phyloP scores from a whole-genome alignment of 345 rosid species.

The Moricandia arvensis region DNA sequence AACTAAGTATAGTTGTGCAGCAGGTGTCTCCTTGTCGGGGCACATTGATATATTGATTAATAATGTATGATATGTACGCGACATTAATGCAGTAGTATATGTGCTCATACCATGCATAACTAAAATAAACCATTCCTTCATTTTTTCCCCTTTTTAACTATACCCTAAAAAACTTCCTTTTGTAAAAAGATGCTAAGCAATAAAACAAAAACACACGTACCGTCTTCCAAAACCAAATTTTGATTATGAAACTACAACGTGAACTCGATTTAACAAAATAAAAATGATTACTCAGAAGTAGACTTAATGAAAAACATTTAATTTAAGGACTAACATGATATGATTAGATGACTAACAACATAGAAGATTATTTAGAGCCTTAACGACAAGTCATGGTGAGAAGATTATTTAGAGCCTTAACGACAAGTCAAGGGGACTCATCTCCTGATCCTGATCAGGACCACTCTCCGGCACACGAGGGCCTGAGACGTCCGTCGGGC shows the following conservation, averaged over 20 bases:
- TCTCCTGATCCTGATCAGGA: constrained; percentile 69
- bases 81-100: constrained; percentile 31
- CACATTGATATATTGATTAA: constrained; percentile 34
- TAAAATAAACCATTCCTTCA: constrained; percentile 4
- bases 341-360: constrained; percentile 22
- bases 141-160: not conserved
- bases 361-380: constrained; percentile 51
- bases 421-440: constrained; percentile 71
- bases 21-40: constrained; percentile 44
- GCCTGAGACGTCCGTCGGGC: constrained; percentile 36
- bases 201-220: constrained; percentile 4
- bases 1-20: constrained; percentile 30
- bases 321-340: constrained; percentile 19
- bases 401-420: constrained; percentile 58
- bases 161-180: not conserved
- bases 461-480: constrained; percentile 42
- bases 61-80: constrained; percentile 31
- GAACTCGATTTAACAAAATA: constrained; percentile 8
- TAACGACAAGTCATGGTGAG: constrained; percentile 71
- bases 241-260: constrained; percentile 20
- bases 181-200: not conserved
- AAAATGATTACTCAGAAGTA: not conserved
- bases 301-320: not conserved
- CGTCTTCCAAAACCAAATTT: constrained; percentile 3
- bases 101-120: not conserved